A percentile compares a stretch with the other conserved stretches of the same genome.
These are phyloP conservation scores for Nitzschia sp. DNA, from an alignment of 108 stramenopile genomes.

Conservation along the genomic window DNA sequence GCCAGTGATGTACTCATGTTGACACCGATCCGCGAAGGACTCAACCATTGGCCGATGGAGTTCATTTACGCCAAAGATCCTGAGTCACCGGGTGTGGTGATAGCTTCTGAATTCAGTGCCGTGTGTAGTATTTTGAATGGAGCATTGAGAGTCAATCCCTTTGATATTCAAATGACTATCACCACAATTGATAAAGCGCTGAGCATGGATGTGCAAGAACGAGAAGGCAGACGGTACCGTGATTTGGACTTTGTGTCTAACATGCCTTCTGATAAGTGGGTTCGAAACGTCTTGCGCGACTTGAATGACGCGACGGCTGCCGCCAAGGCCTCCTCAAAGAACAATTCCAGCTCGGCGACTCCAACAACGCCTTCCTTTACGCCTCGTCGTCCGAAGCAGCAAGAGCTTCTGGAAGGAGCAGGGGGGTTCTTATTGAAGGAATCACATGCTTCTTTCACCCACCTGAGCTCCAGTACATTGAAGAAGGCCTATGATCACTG, in stretches of 20 bases:
- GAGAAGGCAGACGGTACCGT: conserved; percentile 87
- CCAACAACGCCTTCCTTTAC: conserved; percentile 25
- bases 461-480: conserved; percentile 60
- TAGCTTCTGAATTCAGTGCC: conserved; percentile 97
- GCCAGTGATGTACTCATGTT: conserved; percentile 86
- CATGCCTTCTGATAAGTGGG: conserved; percentile 95
- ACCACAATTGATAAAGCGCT: conserved; percentile 93
- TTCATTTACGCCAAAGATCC: conserved; percentile 89
- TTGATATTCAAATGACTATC: conserved; percentile 87
- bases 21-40: conserved; percentile 94
- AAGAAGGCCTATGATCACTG: conserved; percentile 68
- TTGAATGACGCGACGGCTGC: conserved; percentile 70
- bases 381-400: conserved; percentile 20
- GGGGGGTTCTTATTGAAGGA: conserved; percentile 74
- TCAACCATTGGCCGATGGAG: conserved; percentile 97
- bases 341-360: conserved; percentile 17
- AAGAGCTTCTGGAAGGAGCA: conserved; percentile 44
- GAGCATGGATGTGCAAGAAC: conserved; percentile 81
- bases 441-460: conserved; percentile 46
- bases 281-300: conserved; percentile 91
- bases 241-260: conserved; percentile 96
- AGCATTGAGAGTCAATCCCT: conserved; percentile 97
- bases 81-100: conserved; percentile 88
- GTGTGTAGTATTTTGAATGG: conserved; percentile 96
- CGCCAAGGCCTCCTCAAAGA: background rate